phyloP scores from a whole-genome alignment of 345 rosid species.

The Chamaenerion angustifolium region DNA sequence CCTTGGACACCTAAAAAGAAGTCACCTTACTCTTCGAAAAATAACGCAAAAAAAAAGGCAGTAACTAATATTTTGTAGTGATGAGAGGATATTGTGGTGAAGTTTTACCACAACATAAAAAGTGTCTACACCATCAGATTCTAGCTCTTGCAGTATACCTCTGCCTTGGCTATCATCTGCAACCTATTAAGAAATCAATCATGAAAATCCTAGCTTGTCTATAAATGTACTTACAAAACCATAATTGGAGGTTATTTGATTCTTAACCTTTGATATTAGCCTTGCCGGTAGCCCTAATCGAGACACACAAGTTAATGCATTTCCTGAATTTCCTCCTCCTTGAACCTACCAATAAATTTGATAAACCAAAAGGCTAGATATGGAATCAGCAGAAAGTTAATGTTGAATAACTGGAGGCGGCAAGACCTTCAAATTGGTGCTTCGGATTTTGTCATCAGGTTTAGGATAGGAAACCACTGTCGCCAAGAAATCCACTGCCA shows the following conservation, averaged over 20 bases:
- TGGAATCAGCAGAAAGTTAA: background rate
- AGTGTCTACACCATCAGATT: slow-evolving; percentile 49
- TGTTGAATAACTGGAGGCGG: background rate
- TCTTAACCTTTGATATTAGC: slow-evolving; percentile 42
- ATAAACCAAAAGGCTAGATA: background rate
- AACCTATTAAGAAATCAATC: slow-evolving; percentile 15
- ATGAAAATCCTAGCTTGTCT: background rate
- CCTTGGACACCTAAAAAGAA: slow-evolving; percentile 48
- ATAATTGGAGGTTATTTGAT: background rate
- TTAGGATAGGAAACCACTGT: slow-evolving; percentile 60
- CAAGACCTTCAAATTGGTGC: slow-evolving; percentile 53
- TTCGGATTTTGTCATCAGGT: slow-evolving; percentile 83
- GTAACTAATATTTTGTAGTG: background rate
- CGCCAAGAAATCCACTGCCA: slow-evolving; percentile 55
- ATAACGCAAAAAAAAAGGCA: background rate
- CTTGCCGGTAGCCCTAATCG: slow-evolving; percentile 51
- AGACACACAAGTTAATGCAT: slow-evolving; percentile 48
- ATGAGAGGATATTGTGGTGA: background rate
- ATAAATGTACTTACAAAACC: background rate
- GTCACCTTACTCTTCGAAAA: background rate
- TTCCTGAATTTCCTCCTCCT: slow-evolving; percentile 75
- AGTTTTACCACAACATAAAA: slow-evolving; percentile 43
- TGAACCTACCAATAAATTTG: slow-evolving; percentile 23
- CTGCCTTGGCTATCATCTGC: slow-evolving; percentile 48
- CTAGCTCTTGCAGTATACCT: slow-evolving; percentile 36